Base-by-base conservation (phyloP, 352 stramenopile species). In the Globisporangium takayamanum region DNA sequence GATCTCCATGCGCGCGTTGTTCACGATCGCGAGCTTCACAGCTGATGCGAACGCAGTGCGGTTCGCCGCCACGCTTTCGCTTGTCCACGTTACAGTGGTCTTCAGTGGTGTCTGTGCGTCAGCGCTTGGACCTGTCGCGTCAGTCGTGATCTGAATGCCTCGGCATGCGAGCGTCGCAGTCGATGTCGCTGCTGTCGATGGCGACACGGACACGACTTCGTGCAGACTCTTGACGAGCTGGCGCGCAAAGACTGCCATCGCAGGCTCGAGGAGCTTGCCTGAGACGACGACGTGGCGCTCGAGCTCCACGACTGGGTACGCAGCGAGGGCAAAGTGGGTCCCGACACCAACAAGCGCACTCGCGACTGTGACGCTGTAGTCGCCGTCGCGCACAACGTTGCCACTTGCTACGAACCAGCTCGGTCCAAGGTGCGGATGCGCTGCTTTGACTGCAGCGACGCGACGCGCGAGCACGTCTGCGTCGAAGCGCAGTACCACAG, bases 171-270 rank as follows among this genome's bases (percentile, higher is more conserved):
- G 33, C 33, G 33, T 47, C 41, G 41, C 14, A 47, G 41, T 47
- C 5, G 41, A 3, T 22, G 41, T 57, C 58, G 5, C 55, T 12
- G 41, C 76, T 42, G 20, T 20, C 20, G 15, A 33, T 39, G 10
- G 15, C 39, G 26, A 15, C 33, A 30, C 26, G 1, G 52, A 20
- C 3, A 55, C 60, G 18, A 63, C 33, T 16, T 84, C 70, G 18
- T 79, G 64, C 44, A 87, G 58, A 55, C 58, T 55, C 30, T 75
- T 78, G 44, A 78, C 50, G 41, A 83, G 59, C 30, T 81, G 76
- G 11, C 74, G 66, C 10, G 72, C 76, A 52, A 84, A 87, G 16
- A 79, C 68, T 30, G 53, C 55, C 72, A 87, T 84, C 25, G 68
- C 59, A 14, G 62, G 69, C 55, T 87, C 76, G 42, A 84, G 52